Evolutionary conservation across 2,329 filamentous ascomycete species (phyloP).

Genomic region (Hortaea sp.): DNA sequence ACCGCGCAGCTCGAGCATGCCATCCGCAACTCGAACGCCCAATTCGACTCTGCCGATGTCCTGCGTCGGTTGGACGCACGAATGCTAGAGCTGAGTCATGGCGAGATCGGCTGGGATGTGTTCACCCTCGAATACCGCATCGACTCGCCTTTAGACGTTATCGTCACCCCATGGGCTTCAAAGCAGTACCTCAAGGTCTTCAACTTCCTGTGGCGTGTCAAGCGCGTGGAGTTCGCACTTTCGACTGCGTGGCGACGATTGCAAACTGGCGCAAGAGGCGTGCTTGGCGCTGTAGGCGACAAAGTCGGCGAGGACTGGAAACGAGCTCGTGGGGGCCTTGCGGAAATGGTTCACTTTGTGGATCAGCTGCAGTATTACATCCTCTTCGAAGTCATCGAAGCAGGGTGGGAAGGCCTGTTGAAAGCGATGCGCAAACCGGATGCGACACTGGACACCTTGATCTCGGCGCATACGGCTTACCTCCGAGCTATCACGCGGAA

Average conservation of each 20-base stretch:
- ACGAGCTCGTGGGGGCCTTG: conserved; percentile 72
- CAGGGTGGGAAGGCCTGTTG: conserved; percentile 86
- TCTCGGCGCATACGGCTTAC: conserved; percentile 81
- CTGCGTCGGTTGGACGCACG: conserved; percentile 87
- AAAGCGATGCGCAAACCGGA: conserved; percentile 64
- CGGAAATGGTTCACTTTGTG: conserved; percentile 98
- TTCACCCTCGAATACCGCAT: conserved; percentile 99
- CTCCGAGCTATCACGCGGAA: conserved; percentile 93
- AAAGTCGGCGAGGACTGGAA: conserved; percentile 64
- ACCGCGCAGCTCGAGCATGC: conserved; percentile 98
- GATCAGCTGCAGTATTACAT: conserved; percentile 98
- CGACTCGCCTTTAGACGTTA: conserved; percentile 89
- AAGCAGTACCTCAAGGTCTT: conserved; percentile 98
- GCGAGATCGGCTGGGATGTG: conserved; percentile 97
- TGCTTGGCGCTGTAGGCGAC: conserved; percentile 67
- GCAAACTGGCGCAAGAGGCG: conserved; percentile 90
- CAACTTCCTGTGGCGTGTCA: conserved; percentile 97
- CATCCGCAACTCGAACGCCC: conserved; percentile 91
- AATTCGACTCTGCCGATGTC: conserved; percentile 88
- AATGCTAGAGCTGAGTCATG: conserved; percentile 92
- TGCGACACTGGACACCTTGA: conserved; percentile 89
- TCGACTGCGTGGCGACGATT: conserved; percentile 86
- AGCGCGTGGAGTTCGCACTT: conserved; percentile 91
- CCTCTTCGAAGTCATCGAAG: conserved; percentile 95
- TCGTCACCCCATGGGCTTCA: conserved; percentile 90